These are phyloP conservation scores for Boletus rubroflammeus DNA, from an alignment of 768 basidiomycete genomes.

Conservation along the genomic window DNA sequence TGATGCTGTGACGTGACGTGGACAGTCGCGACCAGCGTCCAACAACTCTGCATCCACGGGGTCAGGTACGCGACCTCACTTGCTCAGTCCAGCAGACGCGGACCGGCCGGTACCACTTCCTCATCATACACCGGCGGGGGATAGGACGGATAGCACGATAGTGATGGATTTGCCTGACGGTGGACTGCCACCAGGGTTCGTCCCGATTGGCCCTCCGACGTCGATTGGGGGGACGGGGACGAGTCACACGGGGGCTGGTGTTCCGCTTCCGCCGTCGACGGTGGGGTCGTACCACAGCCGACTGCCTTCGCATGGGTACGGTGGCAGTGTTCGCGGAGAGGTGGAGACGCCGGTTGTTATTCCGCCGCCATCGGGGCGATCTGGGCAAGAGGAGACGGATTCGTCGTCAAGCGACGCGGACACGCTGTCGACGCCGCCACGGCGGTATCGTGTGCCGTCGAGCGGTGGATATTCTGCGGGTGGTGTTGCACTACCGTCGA, in stretches of 20 bases:
- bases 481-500: constrained; percentile 13
- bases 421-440: constrained; percentile 33
- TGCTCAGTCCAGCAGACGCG: constrained; percentile 41
- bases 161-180: constrained; percentile 27
- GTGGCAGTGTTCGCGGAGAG: neutral
- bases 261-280: constrained; percentile 32
- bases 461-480: constrained; percentile 13
- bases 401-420: constrained; percentile 33
- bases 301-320: constrained; percentile 17
- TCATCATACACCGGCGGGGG: constrained; percentile 2
- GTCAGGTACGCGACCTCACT: constrained; percentile 24
- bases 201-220: constrained; percentile 27
- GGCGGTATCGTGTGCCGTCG: constrained; percentile 22
- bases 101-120: constrained; percentile 36
- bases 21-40: constrained; percentile 40
- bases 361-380: constrained; percentile 26
- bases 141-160: constrained; percentile 10
- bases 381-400: constrained; percentile 22
- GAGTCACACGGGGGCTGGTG: constrained; percentile 25
- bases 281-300: constrained; percentile 23
- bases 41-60: constrained; percentile 28
- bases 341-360: constrained; percentile 22
- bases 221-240: constrained; percentile 13
- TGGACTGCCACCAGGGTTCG: constrained; percentile 37
- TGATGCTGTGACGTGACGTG: constrained; percentile 10